Percentiles rank a stretch among this genome's conserved stretches.
These are phyloP conservation scores for Moesziomyces sp. DNA, from an alignment of 1,284 basidiomycete species.

Conservation along the genomic window DNA sequence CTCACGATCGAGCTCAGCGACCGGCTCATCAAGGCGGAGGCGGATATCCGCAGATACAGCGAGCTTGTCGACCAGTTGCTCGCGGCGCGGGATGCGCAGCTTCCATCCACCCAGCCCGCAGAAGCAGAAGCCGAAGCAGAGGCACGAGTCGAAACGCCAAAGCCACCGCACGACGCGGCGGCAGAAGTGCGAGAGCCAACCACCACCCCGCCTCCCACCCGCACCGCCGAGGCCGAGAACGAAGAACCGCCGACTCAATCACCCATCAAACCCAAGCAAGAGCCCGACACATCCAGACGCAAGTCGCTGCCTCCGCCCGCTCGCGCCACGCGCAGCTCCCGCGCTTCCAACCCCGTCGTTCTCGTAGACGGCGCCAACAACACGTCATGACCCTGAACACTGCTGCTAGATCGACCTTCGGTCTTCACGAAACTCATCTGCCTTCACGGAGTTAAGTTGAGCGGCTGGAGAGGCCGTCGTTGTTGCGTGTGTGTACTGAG, in stretches of 20 bases:
- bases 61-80: constrained; percentile 16
- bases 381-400: neutral
- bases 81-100: neutral
- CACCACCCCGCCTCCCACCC: neutral
- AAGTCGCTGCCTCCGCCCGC: neutral
- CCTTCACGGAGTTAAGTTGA: too few species aligned
- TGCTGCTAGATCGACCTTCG: too few species aligned
- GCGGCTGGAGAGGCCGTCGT: neutral
- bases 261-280: neutral
- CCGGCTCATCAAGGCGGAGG: constrained; percentile 36
- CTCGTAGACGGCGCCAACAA: neutral
- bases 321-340: neutral
- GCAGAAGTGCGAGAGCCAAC: neutral
- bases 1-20: constrained; percentile 39
- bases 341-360: neutral
- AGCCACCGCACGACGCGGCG: neutral
- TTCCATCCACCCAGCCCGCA: neutral
- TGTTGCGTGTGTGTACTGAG: neutral
- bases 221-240: neutral
- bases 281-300: neutral
- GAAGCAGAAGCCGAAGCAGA: too few species aligned
- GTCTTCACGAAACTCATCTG: too few species aligned
- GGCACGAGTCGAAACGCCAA: neutral
- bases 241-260: neutral
- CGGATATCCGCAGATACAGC: constrained; percentile 24